Evolutionary conservation across 75 land plant genomes (phyloP), one percentile per base, ranked within the genome.

Genomic region (Larix kaempferi): DNA sequence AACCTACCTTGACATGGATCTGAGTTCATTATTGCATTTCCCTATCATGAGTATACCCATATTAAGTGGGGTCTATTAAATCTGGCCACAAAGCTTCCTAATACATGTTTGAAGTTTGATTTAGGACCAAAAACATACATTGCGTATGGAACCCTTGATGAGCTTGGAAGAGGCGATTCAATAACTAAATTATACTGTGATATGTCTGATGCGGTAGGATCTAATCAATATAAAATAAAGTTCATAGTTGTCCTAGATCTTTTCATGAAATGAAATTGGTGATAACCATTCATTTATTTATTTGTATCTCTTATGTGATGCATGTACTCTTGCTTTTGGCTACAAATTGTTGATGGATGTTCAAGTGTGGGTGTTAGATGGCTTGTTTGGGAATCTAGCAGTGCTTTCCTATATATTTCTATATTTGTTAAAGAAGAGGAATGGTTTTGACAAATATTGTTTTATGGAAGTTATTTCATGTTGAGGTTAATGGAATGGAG

Each of bases 101-200:
- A 83, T 14, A 57, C 59, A n/a, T 69, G 82, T 49, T 13, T 89
- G 59, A 94, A 90, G 74, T 94, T 96, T 23, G 97, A 91, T 77
- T 23, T 96, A 78, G 97, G 94, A 2, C 99, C 99, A 4, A 96
- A 96, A 78, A 86, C 97, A 49, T 96, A 92, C 57, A 92, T 96
- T 80, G 99, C 97, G 17, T 96, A 96, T 78, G 99, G 99, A 8
- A 44, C 84, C 62, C 55, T 66, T 19, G 84, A 94, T 71, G 99
- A 96, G 79, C 89, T 96, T 79, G 94, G 92, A 17, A 83, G 84
- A 63, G 98, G 99, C 13, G 99, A 96, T 80, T 96, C 97, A 62
- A 97, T 96, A 8, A 96, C 99, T 60, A 96, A 94, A 82, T 85
- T 96, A 73, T 97, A 96, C 69, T 96, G 95, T 79, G 94, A 96